Base-by-base conservation (phyloP, 495 filamentous ascomycete species). In the Lasiosphaeria miniovina region DNA sequence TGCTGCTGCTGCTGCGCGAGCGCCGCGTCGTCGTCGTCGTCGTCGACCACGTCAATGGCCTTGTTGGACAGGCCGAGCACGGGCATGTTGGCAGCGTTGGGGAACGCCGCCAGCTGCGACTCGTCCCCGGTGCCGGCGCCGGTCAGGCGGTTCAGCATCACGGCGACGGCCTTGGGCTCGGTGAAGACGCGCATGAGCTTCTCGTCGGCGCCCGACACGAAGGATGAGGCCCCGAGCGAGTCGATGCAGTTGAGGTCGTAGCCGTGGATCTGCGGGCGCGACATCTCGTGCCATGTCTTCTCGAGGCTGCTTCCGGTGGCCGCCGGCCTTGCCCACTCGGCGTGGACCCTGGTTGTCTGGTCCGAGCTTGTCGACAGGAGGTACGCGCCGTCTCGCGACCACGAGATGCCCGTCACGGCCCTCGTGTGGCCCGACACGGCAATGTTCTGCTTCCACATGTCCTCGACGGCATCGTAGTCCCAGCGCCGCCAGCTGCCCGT, bases 51-150 rank as follows among this genome's bases (percentile, higher is more conserved):
- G 59, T 88, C 84, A 52, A 90, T 82, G 8, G 91, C 89, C 78
- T 99, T 98, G 74, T 99, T 99, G 8, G 95, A 98, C 24, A 99
- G 84, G 31, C 95, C 94, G 3, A 99, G 82, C 0, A 96, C 93
- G 5, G 95, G 95, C 61, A 98, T 93, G 69, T 90, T 89, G 50
- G 94, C 94, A 12, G 91, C 89, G 60, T 96, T 91, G 35, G 91
- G 87, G 60, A 96, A 80, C 4, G 80, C 71, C 6, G 76, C 75
- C 32, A 77, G 52, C 38, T 71, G 59, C 7, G 67, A 54, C 36
- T 72, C 64, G 54, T 17, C 49, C 17, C 24, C 15, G 8, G 45
- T 50, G 15, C 52, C 59, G 54, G 90, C 85, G 6, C 84, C 86
- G 59, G 87, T 88, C 11, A 96, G 80, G 17, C 74, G 80, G 57